Conservation (phyloP, 1,284 basidiomycete genomes). For the Dichomitus squalens region DNA sequence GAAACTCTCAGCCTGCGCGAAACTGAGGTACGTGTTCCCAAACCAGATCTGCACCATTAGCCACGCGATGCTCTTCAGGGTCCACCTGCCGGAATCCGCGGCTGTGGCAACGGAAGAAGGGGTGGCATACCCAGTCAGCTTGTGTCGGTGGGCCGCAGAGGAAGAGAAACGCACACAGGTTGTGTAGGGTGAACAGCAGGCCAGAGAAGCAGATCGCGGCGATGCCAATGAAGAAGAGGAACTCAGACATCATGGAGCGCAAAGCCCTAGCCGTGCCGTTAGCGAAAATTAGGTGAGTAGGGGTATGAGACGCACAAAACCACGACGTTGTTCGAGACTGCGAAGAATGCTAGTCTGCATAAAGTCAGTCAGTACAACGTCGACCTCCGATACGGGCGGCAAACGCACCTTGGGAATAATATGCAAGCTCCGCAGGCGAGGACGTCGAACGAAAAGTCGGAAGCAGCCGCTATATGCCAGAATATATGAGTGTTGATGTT, state of each 20-base stretch:
- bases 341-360: constrained; percentile 78
- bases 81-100: constrained; percentile 54
- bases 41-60: constrained; percentile 85
- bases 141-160: no score
- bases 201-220: constrained; percentile 87
- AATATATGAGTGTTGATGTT: not conserved
- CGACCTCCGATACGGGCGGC: not conserved
- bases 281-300: not conserved
- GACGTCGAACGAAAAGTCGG: constrained; percentile 80
- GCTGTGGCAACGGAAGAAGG: constrained; percentile 29
- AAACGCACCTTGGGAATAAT: constrained; percentile 72
- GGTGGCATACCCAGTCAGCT: not conserved
- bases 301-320: constrained; percentile 60
- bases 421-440: constrained; percentile 86
- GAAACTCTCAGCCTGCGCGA: constrained; percentile 71
- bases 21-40: constrained; percentile 77
- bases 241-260: constrained; percentile 77
- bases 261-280: constrained; percentile 53
- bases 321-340: constrained; percentile 82
- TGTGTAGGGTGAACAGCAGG: constrained; percentile 82
- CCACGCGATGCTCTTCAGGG: constrained; percentile 74
- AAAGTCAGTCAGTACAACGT: not conserved
- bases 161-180: constrained; percentile 51
- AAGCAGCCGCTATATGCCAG: constrained; percentile 47
- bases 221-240: constrained; percentile 83